Percentiles rank a stretch among this genome's conserved stretches.
Conservation (phyloP, 2,329 filamentous ascomycete genomes). For the Fusarium dlaminii region DNA sequence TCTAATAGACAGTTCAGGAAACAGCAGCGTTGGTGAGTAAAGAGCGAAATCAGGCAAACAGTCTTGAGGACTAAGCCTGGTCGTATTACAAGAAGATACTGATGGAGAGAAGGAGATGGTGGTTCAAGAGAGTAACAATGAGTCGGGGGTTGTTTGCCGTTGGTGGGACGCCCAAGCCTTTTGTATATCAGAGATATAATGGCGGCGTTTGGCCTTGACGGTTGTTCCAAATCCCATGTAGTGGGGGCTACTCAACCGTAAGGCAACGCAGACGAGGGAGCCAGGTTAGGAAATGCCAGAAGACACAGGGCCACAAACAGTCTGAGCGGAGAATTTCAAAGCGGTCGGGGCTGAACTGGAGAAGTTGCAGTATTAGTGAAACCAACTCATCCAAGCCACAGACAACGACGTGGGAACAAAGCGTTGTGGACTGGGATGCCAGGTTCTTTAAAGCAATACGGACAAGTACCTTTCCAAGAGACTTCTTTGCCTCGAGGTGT, state of each 20-base stretch:
- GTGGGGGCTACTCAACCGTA: slow-evolving; percentile 40
- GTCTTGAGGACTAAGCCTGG: slow-evolving; percentile 12
- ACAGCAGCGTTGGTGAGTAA: slow-evolving; percentile 14
- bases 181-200: slow-evolving; percentile 47
- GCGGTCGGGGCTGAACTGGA: slow-evolving; percentile 42
- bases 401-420: slow-evolving; percentile 38
- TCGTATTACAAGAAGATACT: slow-evolving; percentile 12
- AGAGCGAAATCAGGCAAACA: slow-evolving; percentile 20
- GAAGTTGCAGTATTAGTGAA: slow-evolving; percentile 42
- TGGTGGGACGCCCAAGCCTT: slow-evolving; percentile 42
- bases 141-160: slow-evolving; percentile 21
- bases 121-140: slow-evolving; percentile 16
- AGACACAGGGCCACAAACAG: slow-evolving; percentile 38
- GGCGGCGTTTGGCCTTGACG: slow-evolving; percentile 38
- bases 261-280: slow-evolving; percentile 49
- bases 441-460: slow-evolving; percentile 37
- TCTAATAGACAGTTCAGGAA: slow-evolving; percentile 6
- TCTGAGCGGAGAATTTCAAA: slow-evolving; percentile 43
- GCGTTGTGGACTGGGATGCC: slow-evolving; percentile 37
- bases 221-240: slow-evolving; percentile 34
- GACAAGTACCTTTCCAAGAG: slow-evolving; percentile 22
- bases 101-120: slow-evolving; percentile 9
- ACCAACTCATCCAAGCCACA: slow-evolving; percentile 43
- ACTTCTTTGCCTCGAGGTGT: slow-evolving; percentile 36
- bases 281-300: slow-evolving; percentile 54